These are phyloP conservation scores for Leccinum pellstonianum DNA, from an alignment of 768 basidiomycete species.

Conservation along the genomic window DNA sequence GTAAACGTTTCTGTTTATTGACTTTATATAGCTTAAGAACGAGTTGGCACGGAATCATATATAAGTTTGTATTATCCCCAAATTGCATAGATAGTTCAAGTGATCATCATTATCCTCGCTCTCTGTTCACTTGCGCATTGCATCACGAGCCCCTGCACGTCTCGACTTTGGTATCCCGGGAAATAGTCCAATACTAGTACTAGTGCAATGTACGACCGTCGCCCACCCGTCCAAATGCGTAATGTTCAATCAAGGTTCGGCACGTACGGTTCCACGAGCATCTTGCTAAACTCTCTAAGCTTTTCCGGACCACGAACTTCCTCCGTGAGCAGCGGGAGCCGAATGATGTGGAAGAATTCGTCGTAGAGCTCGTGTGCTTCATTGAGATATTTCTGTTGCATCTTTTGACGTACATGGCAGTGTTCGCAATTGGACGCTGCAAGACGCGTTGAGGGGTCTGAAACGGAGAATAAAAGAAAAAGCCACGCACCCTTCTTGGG, in stretches of 20 bases:
- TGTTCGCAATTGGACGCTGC: slow-evolving; percentile 92
- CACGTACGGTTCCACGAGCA: slow-evolving; percentile 81
- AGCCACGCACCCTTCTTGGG: slow-evolving; percentile 76
- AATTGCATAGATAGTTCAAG: not conserved
- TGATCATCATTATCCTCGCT: not conserved
- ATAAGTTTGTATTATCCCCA: not conserved
- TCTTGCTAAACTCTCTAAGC: slow-evolving; percentile 88
- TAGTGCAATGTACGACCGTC: not conserved
- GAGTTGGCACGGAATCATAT: not conserved
- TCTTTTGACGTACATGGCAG: slow-evolving; percentile 89
- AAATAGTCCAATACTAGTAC: not conserved
- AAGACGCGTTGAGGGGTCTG: not conserved
- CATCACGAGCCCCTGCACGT: not conserved
- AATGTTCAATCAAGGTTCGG: slow-evolving; percentile 37
- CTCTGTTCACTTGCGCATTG: slow-evolving; percentile 1
- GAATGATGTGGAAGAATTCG: slow-evolving; percentile 97
- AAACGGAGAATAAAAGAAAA: no score
- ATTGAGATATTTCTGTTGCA: slow-evolving; percentile 97
- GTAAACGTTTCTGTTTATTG: not conserved
- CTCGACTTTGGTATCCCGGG: not conserved
- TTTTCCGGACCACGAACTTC: slow-evolving; percentile 96
- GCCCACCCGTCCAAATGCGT: not conserved
- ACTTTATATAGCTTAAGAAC: not conserved
- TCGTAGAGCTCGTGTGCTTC: slow-evolving; percentile 98
- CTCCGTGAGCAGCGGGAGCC: slow-evolving; percentile 91